Evolutionary conservation across 495 filamentous ascomycete genomes (phyloP), one percentile per base, ranked within the genome.

Genomic region (Hypoxylon rickii): DNA sequence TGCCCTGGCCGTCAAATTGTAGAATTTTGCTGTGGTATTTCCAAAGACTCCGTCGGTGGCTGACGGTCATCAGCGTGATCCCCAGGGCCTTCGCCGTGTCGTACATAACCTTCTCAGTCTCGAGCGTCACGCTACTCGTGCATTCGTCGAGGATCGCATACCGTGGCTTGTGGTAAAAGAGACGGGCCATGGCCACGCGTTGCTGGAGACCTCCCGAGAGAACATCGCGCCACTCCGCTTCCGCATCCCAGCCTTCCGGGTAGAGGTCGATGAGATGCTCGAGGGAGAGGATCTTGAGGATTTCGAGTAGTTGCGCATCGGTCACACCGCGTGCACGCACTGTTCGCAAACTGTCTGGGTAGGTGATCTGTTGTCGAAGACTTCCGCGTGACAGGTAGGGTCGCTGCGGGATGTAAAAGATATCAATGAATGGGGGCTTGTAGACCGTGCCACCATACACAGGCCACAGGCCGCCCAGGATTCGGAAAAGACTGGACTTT

Each of bases 371-470:
- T 70, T 97, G 92, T 32, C 94, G 85, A 17, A 98, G 83, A 1
- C 86, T 89, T 13, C 94, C 94, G 20, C 89, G 83, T 21, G 88
- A 92, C 1, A 98, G 80, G 66, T 98, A 98, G 0, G 94, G 94
- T 0, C 94, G 86, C 67, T 98, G 94, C 0, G 94, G 94, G 64
- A 98, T 96, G 74, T 98, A 98, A 77, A 97, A 98, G 65, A 98
- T 97, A 62, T 93, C 87, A 37, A 86, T 82, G 58, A 90, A 89
- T 0, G 87, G 84, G 3, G 95, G 94, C 67, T 96, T 97, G 61
- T 86, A 82, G 18, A 98, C 94, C 1, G 80, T 88, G 31, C 94
- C 94, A 51, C 94, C 94, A 72, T 97, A 97, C 24, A 97, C 95
- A n/a, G 94, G 94, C 94, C 94, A 98, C 0, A 98, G 82, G 6